These are phyloP conservation scores for Macrocystidia cucumis DNA, from an alignment of 1,284 basidiomycete genomes.

Conservation along the genomic window DNA sequence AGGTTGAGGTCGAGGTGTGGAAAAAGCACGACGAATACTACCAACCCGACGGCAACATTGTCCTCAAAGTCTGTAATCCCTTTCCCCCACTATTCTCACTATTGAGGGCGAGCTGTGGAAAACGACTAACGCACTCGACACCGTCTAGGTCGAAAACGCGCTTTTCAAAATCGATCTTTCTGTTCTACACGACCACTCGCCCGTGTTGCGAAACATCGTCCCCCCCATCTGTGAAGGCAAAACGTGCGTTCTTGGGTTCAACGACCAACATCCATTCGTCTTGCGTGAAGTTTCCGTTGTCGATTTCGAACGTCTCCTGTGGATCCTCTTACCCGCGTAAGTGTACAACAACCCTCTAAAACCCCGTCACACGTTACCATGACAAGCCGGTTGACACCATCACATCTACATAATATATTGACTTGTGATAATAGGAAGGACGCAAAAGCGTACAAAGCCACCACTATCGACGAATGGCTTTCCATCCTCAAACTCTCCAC, in stretches of 20 bases:
- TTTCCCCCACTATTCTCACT: too few relatives aligned
- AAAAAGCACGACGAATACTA: too few relatives aligned
- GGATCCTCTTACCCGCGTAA: slow-evolving; percentile 10
- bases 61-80: too few relatives aligned
- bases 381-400: too few relatives aligned
- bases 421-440: too few relatives aligned
- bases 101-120: too few relatives aligned
- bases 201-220: slow-evolving; percentile 17
- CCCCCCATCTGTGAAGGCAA: slow-evolving; percentile 17
- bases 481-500: slow-evolving; percentile 21
- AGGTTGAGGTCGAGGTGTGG: too few relatives aligned
- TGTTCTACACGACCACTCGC: slow-evolving; percentile 18
- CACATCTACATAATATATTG: too few relatives aligned
- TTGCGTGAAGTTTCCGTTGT: slow-evolving; percentile 11
- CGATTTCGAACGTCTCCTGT: slow-evolving; percentile 15
- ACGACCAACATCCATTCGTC: slow-evolving; percentile 19
- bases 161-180: slow-evolving; percentile 19
- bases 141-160: slow-evolving; percentile 19
- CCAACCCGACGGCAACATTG: too few relatives aligned
- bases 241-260: slow-evolving; percentile 17
- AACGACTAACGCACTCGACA: not conserved
- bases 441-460: slow-evolving; percentile 11
- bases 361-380: slow-evolving; percentile 10
- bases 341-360: not conserved
- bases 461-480: slow-evolving; percentile 18